These are phyloP conservation scores for Apophysomyces variabilis DNA, from an alignment of 371 early-diverging fungal genomes.

Conservation along the genomic window DNA sequence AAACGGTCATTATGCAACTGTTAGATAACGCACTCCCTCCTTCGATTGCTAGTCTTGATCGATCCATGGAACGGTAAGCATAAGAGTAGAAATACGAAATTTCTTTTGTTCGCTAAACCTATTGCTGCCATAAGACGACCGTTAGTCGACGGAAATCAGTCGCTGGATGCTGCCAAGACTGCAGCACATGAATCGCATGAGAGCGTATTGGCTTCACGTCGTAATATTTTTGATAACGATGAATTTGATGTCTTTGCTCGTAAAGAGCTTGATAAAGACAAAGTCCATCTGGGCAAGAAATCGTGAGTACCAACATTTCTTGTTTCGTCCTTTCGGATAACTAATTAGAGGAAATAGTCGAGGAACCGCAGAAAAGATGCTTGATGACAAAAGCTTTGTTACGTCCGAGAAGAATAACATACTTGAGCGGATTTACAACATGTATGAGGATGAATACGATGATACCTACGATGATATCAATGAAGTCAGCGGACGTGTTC, in stretches of 20 bases:
- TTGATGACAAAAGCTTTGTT: conserved; percentile 67
- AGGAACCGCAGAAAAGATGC: conserved; percentile 45
- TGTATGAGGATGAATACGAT: conserved; percentile 90
- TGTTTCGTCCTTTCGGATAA: not conserved
- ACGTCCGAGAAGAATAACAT: conserved; percentile 61
- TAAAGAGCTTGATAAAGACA: conserved; percentile 58
- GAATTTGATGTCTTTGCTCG: conserved; percentile 86
- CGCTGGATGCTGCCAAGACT: not conserved
- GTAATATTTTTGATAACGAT: conserved; percentile 91
- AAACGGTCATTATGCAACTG: conserved; percentile 75
- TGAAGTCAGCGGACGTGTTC: conserved; percentile 62
- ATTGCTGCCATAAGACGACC: not conserved
- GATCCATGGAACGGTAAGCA: conserved; percentile 51
- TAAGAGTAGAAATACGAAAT: too few species aligned
- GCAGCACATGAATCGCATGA: conserved; percentile 2
- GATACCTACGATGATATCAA: conserved; percentile 88
- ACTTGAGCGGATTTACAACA: conserved; percentile 61
- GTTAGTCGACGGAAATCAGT: not conserved
- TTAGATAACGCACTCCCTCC: conserved; percentile 76
- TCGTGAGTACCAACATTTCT: conserved; percentile 39
- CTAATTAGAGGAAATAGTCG: conserved; percentile 26
- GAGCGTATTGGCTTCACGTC: conserved; percentile 60
- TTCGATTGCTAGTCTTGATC: conserved; percentile 67
- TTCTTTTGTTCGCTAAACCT: too few species aligned
- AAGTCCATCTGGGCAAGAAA: conserved; percentile 77